Evolutionary conservation across 192 early-diverging fungal genomes (phyloP), one percentile per base, ranked within the genome.

Genomic region (Backusella luteola): DNA sequence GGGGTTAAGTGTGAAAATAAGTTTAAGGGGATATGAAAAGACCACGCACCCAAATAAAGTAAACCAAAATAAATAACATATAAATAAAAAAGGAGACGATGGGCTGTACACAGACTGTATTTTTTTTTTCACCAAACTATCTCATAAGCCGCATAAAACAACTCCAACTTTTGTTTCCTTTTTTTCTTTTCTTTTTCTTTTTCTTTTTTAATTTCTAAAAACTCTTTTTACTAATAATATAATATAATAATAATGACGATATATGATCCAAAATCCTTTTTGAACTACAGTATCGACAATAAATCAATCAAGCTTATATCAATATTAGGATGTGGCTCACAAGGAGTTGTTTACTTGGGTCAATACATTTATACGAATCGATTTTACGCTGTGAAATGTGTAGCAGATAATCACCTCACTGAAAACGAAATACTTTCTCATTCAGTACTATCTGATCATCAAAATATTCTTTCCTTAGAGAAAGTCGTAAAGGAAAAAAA

Each of bases 281-380:
- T 79, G 21, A 34, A 70, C 39, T 38, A 32, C 0, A 56, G 21
- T 17, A 79, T 79, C 21, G 78, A 79, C 63, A 36, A 75, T 34
- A 35, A 68, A 35, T 70, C 73, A 12, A 73, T 79, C 19, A 46
- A 66, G 35, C 34, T 79, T 2, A 53, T 67, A 29, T 79, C 78
- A 0, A 80, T 92, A 49, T 82, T 95, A 34, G 94, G 94, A 70
- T 81, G 87, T 63, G 94, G 94, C 44, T 90, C 93, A 17, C 94
- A 94, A 69, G 94, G 92, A 8, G 88, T 91, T 1, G 94, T 95
- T 67, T 94, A 93, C 71, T 80, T 89, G 66, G 94, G 91, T 41
- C 84, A 82, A 69, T 83, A 91, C 73, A 84, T 84, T 69, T 83
- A 79, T 21, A 89, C 89, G 56, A 83, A 87, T 5, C 84, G 81